These are phyloP conservation scores for Mortierella sp. DNA, from an alignment of 371 early-diverging fungal species.

Conservation along the genomic window DNA sequence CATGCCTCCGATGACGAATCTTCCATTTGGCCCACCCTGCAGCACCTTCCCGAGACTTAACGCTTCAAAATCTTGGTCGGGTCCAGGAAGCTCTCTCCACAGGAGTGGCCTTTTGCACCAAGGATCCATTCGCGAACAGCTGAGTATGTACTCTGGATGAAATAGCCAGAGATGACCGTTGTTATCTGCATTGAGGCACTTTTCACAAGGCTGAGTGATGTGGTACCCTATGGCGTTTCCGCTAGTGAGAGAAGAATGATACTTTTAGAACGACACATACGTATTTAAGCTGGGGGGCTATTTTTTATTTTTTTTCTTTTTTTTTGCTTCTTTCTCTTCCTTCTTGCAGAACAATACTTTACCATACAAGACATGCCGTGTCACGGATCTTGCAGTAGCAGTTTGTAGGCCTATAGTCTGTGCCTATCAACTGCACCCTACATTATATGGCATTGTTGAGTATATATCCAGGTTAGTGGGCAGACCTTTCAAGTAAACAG, in stretches of 20 bases:
- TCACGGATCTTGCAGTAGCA: constrained; percentile 92
- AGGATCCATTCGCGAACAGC: constrained; percentile 27
- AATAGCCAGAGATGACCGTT: constrained; percentile 98
- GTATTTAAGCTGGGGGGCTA: too few relatives aligned
- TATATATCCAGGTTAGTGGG: too few relatives aligned
- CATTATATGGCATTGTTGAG: too few relatives aligned
- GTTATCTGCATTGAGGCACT: constrained; percentile 88
- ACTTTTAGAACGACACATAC: too few relatives aligned
- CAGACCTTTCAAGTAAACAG: background rate
- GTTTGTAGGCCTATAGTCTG: constrained; percentile 87
- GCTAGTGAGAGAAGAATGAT: too few relatives aligned
- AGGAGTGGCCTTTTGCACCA: constrained; percentile 11
- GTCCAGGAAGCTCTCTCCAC: constrained; percentile 41
- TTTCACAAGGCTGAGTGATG: constrained; percentile 90
- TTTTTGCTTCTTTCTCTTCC: too few relatives aligned
- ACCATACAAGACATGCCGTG: constrained; percentile 93
- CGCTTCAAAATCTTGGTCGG: constrained; percentile 36
- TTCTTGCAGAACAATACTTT: too few relatives aligned
- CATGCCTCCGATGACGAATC: constrained; percentile 37
- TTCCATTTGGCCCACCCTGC: constrained; percentile 12
- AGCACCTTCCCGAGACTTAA: constrained; percentile 28
- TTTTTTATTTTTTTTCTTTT: too few relatives aligned
- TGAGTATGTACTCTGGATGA: constrained; percentile 68
- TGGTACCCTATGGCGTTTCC: constrained; percentile 96
- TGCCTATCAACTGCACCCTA: constrained; percentile 83